These are phyloP conservation scores for Musa troglodytarum DNA, from an alignment of 176 grass and related monocot species.

Conservation along the genomic window DNA sequence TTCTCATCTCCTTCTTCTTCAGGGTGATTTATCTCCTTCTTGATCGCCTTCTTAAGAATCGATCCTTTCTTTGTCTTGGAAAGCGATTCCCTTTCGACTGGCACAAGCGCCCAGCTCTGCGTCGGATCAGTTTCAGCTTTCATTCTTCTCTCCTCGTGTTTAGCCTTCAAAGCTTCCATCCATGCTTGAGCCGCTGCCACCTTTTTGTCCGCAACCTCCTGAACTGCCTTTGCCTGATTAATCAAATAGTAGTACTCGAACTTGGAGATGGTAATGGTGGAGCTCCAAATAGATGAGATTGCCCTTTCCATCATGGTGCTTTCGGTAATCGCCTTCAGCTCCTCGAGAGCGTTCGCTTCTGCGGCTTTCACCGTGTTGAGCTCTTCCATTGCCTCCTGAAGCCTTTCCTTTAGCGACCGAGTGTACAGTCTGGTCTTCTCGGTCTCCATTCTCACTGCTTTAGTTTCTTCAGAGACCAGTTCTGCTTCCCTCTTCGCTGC, in stretches of 20 bases:
- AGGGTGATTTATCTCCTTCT: neutral
- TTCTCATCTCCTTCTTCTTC: neutral
- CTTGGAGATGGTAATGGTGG: constrained; percentile 8
- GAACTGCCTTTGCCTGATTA: constrained; percentile 3
- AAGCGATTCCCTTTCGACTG: neutral
- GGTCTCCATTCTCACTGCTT: neutral
- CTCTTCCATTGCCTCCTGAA: neutral
- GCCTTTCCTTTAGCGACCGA: neutral
- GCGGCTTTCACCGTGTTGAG: neutral
- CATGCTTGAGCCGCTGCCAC: constrained; percentile 7
- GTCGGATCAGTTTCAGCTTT: neutral
- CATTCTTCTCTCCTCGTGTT: neutral
- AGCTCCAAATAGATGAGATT: neutral
- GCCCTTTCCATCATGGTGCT: constrained; percentile 19
- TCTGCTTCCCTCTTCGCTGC: constrained; percentile 1
- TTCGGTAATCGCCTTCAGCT: neutral
- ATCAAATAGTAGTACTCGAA: constrained; percentile 16
- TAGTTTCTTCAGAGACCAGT: neutral
- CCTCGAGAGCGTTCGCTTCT: constrained; percentile 3
- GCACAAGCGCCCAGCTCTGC: neutral
- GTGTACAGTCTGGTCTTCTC: neutral
- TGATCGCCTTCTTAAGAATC: neutral
- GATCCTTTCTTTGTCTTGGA: neutral
- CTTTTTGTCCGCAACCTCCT: constrained; percentile 16
- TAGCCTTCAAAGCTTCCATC: constrained; percentile 1